Percentiles rank a stretch among this genome's conserved stretches.
phyloP scores from a whole-genome alignment of 305 asterid genomes.

The Fraxinus baroniana region DNA sequence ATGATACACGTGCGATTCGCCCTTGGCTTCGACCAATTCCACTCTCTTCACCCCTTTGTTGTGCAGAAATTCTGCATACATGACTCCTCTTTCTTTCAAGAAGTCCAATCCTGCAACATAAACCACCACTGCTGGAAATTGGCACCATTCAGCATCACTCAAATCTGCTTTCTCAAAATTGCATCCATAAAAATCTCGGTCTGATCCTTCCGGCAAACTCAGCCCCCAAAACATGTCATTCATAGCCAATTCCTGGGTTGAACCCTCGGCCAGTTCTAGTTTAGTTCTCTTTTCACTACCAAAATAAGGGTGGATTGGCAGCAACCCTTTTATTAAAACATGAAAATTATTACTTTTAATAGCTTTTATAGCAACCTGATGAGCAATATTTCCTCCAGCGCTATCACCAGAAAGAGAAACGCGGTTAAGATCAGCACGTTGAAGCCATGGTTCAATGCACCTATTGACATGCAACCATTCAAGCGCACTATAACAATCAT shows the following conservation, averaged over 20 bases:
- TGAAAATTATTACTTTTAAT: background rate
- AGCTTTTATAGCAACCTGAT: slow-evolving; percentile 45
- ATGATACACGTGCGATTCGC: slow-evolving; percentile 59
- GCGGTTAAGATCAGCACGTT: slow-evolving; percentile 41
- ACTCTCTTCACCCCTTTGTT: slow-evolving; percentile 50
- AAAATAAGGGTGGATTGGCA: slow-evolving; percentile 73
- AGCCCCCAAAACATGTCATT: slow-evolving; percentile 78
- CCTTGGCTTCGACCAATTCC: slow-evolving; percentile 55
- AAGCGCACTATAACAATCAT: slow-evolving; percentile 53
- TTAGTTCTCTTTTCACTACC: slow-evolving; percentile 56
- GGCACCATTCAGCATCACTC: slow-evolving; percentile 36
- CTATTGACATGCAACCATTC: slow-evolving; percentile 41
- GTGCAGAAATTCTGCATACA: slow-evolving; percentile 53
- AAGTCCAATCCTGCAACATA: slow-evolving; percentile 68
- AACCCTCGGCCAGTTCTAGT: slow-evolving; percentile 43
- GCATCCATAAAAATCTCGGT: slow-evolving; percentile 61
- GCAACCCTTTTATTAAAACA: slow-evolving; percentile 49
- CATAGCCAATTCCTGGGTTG: slow-evolving; percentile 40
- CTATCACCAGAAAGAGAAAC: slow-evolving; percentile 77
- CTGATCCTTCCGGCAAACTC: slow-evolving; percentile 57
- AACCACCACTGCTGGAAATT: slow-evolving; percentile 54
- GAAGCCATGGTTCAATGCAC: slow-evolving; percentile 46
- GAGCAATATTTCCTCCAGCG: slow-evolving; percentile 82
- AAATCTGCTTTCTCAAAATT: slow-evolving; percentile 42
- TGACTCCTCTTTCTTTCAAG: slow-evolving; percentile 74